Conservation (phyloP, 306 rosid genomes). For the Pterocarpus macrocarpus region DNA sequence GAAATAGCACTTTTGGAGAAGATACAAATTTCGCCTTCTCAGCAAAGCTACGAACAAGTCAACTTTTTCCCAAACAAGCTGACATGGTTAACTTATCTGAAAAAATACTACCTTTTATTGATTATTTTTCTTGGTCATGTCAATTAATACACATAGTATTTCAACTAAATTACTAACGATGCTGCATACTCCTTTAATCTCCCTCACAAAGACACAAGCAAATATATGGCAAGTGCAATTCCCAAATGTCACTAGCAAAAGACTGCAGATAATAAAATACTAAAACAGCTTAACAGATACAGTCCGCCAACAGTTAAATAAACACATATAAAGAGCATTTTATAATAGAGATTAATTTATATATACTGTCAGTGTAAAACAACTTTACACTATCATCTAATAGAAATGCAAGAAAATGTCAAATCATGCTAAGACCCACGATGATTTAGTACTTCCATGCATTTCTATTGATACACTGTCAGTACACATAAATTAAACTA, state of each 20-base stretch:
- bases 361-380: too few species aligned
- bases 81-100: not conserved
- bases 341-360: not conserved
- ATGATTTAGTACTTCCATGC: too few species aligned
- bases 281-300: not conserved
- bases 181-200: not conserved
- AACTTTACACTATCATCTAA: too few species aligned
- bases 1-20: not conserved
- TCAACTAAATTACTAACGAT: not conserved
- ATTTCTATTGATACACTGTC: too few species aligned
- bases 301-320: not conserved
- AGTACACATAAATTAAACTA: too few species aligned
- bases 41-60: constrained; percentile 22
- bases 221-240: not conserved
- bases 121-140: not conserved
- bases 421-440: too few species aligned
- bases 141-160: constrained; percentile 11
- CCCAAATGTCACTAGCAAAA: not conserved
- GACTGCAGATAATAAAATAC: not conserved
- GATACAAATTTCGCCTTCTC: not conserved
- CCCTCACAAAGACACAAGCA: not conserved
- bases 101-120: not conserved
- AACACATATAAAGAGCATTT: not conserved
- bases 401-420: too few species aligned
- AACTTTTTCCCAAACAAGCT: not conserved